Evolutionary conservation across 768 basidiomycete genomes (phyloP).

Genomic region (Tylopilus felleus): DNA sequence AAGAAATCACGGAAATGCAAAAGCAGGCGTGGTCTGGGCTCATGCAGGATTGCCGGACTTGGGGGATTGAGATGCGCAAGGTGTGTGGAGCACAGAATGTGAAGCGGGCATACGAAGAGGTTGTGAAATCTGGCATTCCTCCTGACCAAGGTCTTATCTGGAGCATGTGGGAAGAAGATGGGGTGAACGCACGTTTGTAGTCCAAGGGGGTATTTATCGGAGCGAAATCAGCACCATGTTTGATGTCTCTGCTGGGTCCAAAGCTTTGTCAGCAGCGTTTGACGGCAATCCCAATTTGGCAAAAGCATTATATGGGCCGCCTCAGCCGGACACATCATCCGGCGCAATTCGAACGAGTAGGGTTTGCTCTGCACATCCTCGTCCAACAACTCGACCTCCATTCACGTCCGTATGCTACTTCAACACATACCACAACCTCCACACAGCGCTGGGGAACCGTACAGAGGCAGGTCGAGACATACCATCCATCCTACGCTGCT

Average conservation of each 20-base stretch:
- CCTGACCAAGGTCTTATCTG: slow-evolving; percentile 58
- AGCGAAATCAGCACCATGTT: neutral
- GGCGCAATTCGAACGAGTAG: slow-evolving; percentile 3
- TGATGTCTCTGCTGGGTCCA: too few relatives aligned
- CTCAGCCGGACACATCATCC: neutral
- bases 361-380: neutral
- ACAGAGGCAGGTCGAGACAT: slow-evolving; percentile 35
- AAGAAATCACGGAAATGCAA: slow-evolving; percentile 50
- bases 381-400: neutral
- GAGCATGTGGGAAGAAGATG: slow-evolving; percentile 57
- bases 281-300: slow-evolving; percentile 11
- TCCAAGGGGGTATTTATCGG: too few relatives aligned
- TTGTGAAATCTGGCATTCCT: slow-evolving; percentile 45
- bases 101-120: slow-evolving; percentile 44
- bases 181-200: slow-evolving; percentile 13
- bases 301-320: neutral
- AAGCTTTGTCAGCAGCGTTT: too few relatives aligned
- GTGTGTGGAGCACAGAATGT: slow-evolving; percentile 48
- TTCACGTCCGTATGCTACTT: slow-evolving; percentile 15
- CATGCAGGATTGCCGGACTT: slow-evolving; percentile 51
- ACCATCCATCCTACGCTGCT: neutral
- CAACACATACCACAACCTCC: slow-evolving; percentile 55
- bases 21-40: slow-evolving; percentile 55
- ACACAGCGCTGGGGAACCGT: slow-evolving; percentile 52
- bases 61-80: slow-evolving; percentile 51